Conservation (phyloP, 306 rosid species). For the Quercus berberidifolia region DNA sequence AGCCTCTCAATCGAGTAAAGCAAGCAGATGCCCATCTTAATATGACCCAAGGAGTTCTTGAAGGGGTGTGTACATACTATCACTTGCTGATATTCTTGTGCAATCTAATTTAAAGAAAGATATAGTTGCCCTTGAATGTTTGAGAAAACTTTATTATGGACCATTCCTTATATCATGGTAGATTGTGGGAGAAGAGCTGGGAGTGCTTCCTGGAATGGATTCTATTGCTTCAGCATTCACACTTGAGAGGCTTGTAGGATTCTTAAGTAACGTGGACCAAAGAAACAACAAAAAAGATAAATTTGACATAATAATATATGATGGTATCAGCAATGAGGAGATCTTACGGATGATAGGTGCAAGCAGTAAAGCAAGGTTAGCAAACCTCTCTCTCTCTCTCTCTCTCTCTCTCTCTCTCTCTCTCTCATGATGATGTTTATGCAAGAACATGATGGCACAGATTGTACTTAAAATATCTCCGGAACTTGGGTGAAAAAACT, state of each 20-base stretch:
- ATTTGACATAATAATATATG: slow-evolving; percentile 77
- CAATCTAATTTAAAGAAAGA: slow-evolving; percentile 8
- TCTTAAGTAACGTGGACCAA: slow-evolving; percentile 42
- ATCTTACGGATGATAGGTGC: slow-evolving; percentile 68
- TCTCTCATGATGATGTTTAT: slow-evolving; percentile 6
- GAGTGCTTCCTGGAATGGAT: slow-evolving; percentile 93
- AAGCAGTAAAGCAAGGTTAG: slow-evolving; percentile 84
- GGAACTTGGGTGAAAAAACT: slow-evolving; percentile 77
- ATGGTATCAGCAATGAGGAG: slow-evolving; percentile 82
- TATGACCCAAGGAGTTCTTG: slow-evolving; percentile 85
- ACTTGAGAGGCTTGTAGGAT: slow-evolving; percentile 65
- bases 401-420: slow-evolving; percentile 3
- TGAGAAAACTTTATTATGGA: background rate
- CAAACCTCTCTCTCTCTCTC: slow-evolving; percentile 8
- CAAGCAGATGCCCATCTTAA: slow-evolving; percentile 81
- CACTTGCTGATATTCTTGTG: slow-evolving; percentile 11
- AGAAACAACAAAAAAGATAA: slow-evolving; percentile 39
- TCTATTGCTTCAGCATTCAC: slow-evolving; percentile 54
- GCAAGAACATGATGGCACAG: slow-evolving; percentile 36
- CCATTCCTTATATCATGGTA: slow-evolving; percentile 24
- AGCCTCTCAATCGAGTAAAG: slow-evolving; percentile 76
- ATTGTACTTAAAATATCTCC: slow-evolving; percentile 76
- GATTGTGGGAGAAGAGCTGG: slow-evolving; percentile 98
- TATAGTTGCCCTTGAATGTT: slow-evolving; percentile 7
- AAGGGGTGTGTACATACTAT: slow-evolving; percentile 82